Base-by-base conservation (phyloP, 108 stramenopile genomes). In the Pseudonitzschia multiseries region DNA sequence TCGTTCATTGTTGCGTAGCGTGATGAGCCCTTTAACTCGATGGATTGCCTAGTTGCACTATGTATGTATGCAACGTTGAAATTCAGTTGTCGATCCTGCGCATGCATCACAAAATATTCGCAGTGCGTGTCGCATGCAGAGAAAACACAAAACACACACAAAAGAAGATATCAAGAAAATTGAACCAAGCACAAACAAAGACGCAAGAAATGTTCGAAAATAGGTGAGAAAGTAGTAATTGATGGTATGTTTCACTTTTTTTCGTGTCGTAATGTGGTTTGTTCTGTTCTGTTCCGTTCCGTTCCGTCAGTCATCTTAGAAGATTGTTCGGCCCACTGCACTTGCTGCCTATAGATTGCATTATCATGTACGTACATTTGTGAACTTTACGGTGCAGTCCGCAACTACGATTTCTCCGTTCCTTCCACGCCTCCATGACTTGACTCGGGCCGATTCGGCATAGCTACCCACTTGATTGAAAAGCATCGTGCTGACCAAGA, bases 401-500 rank as follows among this genome's bases (percentile, higher is more conserved):
- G 79, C 73, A n/a, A 41, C 56, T 27, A 59, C 61, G 44, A 79
- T 65, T 70, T 74, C 65, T 31, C 79, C 79, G 13, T 74, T 41
- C 27, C 36, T 29, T 44, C 73, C 79, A 26, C 24, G 22, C 57
- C 65, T 72, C 42, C 62, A 41, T 4, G 43, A 72, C 29, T 70
- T 72, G 27, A 79, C 82, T 70, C 62, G 60, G 27, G 76, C 82
- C 12, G 82, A 72, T 13, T 65, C 53, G 41, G 82, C 77, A 26
- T 50, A 66, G 51, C 71, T 71, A n/a, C 81, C 82, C 20, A 72
- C 60, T 26, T 61, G 54, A n/a, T 68, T 57, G 57, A 86, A 86
- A 29, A 91, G 72, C 32, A 91, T 75, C 12, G 78, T 52, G 4
- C 78, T 77, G 62, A 87, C 73, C 10, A 86, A 69, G 8, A 80